Percentiles rank a stretch among this genome's conserved stretches.
Conservation (phyloP, 2,329 filamentous ascomycete species). For the Fusarium pseudonygamai region DNA sequence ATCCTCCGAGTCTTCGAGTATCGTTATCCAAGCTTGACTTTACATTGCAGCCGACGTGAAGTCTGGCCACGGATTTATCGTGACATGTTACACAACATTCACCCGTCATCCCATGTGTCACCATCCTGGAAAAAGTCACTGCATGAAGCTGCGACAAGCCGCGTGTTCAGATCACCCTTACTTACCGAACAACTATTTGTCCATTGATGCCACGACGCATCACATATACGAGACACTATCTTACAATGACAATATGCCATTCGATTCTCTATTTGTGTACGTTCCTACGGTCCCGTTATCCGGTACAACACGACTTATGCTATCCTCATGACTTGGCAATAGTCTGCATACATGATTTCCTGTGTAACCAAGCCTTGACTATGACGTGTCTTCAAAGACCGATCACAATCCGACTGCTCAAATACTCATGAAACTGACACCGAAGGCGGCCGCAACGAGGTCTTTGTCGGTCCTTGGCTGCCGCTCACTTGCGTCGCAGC, state of each 20-base stretch:
- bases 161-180: not conserved
- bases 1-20: not conserved
- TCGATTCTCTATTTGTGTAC: not conserved
- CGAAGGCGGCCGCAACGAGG: not conserved
- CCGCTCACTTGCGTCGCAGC: slow-evolving; percentile 34
- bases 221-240: not conserved
- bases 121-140: not conserved
- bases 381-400: not conserved
- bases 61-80: not conserved
- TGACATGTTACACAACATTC: not conserved
- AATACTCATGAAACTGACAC: not conserved
- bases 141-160: not conserved
- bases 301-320: not conserved
- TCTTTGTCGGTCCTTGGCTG: not conserved
- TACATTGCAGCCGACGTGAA: not conserved
- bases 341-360: not conserved
- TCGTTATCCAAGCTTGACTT: not conserved
- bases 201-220: not conserved
- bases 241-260: not conserved
- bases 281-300: not conserved
- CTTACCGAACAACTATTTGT: not conserved
- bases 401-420: no score
- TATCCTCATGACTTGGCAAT: not conserved
- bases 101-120: not conserved
- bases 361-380: not conserved